A percentile compares a stretch with the other conserved stretches of the same genome.
These are phyloP conservation scores for Lecanosticta acicola DNA, from an alignment of 2,329 filamentous ascomycete species.

Conservation along the genomic window DNA sequence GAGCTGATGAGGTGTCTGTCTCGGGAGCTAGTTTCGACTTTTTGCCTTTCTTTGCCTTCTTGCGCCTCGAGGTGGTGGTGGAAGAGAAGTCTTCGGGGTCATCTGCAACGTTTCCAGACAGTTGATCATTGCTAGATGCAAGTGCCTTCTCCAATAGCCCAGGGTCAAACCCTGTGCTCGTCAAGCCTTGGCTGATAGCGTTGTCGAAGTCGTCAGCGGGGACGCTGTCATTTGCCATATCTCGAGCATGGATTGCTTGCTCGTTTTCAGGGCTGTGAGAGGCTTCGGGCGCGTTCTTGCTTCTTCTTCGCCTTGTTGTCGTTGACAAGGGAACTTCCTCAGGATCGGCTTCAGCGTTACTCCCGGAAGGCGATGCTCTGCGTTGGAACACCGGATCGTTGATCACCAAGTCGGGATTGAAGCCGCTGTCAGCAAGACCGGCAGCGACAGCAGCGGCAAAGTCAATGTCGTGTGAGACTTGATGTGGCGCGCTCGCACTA, in stretches of 20 bases:
- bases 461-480: slow-evolving; percentile 36
- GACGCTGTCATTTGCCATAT: slow-evolving; percentile 4
- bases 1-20: neutral
- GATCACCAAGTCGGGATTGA: slow-evolving; percentile 42
- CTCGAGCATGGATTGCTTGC: neutral
- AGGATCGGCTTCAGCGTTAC: slow-evolving; percentile 31
- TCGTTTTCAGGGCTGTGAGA: neutral
- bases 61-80: slow-evolving; percentile 35
- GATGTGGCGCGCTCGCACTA: neutral
- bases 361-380: slow-evolving; percentile 30
- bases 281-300: slow-evolving; percentile 22
- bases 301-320: slow-evolving; percentile 31
- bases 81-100: slow-evolving; percentile 30
- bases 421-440: slow-evolving; percentile 43
- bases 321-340: slow-evolving; percentile 24
- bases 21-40: slow-evolving; percentile 24
- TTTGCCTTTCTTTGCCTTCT: slow-evolving; percentile 45
- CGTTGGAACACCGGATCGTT: slow-evolving; percentile 37
- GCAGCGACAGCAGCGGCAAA: slow-evolving; percentile 46
- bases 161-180: slow-evolving; percentile 31
- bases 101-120: slow-evolving; percentile 16
- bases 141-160: slow-evolving; percentile 34
- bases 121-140: slow-evolving; percentile 28
- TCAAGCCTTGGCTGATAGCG: slow-evolving; percentile 33
- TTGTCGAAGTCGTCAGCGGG: slow-evolving; percentile 30